Base-by-base conservation (phyloP, 768 basidiomycete species). In the Auricularia sp. region DNA sequence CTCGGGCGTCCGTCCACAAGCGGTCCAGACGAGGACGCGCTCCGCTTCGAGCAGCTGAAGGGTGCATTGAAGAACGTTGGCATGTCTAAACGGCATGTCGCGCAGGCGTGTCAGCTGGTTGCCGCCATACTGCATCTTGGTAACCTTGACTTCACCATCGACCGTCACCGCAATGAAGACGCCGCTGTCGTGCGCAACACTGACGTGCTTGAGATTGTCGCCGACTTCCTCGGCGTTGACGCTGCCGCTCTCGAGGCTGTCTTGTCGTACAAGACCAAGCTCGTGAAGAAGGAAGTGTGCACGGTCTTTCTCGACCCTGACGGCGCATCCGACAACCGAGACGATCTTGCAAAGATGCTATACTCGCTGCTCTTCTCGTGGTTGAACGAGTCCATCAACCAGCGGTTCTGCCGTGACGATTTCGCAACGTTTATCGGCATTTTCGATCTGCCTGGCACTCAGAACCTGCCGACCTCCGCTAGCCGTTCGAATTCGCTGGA, bases 101-200 rank as follows among this genome's bases (percentile, higher is more conserved):
- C 95, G 0, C 93, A 97, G 72, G 90, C 93, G 0, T 98, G 93
- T 73, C 96, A 98, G 74, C 84, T 98, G 61, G 74, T 98, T 62
- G 95, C 97, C 12, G 91, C 93, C 51, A 98, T 99, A 72, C 84
- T 98, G 35, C 97, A 98, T 71, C 85, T 98, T 33, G 96, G 97
- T 35, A 96, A 98, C 71, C 83, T 99, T 68, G 91, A 97, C 70
- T 98, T 98, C 74, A 87, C 80, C 14, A 81, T 90, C 66, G 94
- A 96, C 74, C 83, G 88, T 10, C 77, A 81, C 67, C 82, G 88
- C 16, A 94, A 97, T 69, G 88, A 93, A 71, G 96, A 97, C 67
- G 92, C 93, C 0, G 94, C 97, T 3, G 88, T 95, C 35, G 93
- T 98, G 2, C 84, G 88, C 61, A 98, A 98, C 70, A 79, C 78